Percentiles rank a stretch among this genome's conserved stretches.
phyloP scores from a whole-genome alignment of 2,329 filamentous ascomycete species.

The Parafenestella ontariensis region DNA sequence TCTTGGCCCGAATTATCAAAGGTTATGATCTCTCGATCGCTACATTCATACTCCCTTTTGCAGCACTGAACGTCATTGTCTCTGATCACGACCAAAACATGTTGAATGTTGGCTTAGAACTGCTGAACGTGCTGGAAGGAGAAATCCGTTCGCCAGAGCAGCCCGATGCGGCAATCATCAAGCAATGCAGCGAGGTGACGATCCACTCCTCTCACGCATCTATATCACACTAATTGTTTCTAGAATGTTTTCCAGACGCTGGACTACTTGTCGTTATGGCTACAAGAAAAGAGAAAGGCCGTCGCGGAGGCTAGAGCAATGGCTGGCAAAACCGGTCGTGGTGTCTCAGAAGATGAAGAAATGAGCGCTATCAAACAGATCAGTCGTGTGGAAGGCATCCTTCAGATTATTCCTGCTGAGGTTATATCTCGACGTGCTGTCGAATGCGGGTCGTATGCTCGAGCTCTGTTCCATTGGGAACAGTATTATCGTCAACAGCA shows the following conservation, averaged over 20 bases:
- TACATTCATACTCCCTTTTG: slow-evolving; percentile 87
- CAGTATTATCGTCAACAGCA: slow-evolving; percentile 75
- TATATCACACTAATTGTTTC: slow-evolving; percentile 26
- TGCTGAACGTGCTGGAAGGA: slow-evolving; percentile 76
- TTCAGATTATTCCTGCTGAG: slow-evolving; percentile 73
- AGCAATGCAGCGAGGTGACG: slow-evolving; percentile 84
- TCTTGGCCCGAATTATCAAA: slow-evolving; percentile 80
- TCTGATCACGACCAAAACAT: slow-evolving; percentile 72
- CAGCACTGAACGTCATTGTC: slow-evolving; percentile 82
- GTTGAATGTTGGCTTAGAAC: slow-evolving; percentile 72
- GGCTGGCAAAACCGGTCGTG: slow-evolving; percentile 54
- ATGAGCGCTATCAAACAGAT: slow-evolving; percentile 62
- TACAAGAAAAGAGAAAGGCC: slow-evolving; percentile 74
- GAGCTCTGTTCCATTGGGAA: slow-evolving; percentile 93
- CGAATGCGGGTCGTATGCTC: slow-evolving; percentile 91
- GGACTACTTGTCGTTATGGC: slow-evolving; percentile 90
- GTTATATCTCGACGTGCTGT: slow-evolving; percentile 82
- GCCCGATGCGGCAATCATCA: slow-evolving; percentile 74
- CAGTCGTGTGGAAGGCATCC: slow-evolving; percentile 73
- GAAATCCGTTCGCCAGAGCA: slow-evolving; percentile 62
- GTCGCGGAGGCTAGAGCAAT: slow-evolving; percentile 50
- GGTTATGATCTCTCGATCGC: slow-evolving; percentile 86
- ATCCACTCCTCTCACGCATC: background rate
- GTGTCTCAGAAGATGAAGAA: slow-evolving; percentile 57
- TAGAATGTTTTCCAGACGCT: slow-evolving; percentile 88